Base-by-base conservation (phyloP, 2,329 filamentous ascomycete genomes). In the Rachicladosporium sp. region DNA sequence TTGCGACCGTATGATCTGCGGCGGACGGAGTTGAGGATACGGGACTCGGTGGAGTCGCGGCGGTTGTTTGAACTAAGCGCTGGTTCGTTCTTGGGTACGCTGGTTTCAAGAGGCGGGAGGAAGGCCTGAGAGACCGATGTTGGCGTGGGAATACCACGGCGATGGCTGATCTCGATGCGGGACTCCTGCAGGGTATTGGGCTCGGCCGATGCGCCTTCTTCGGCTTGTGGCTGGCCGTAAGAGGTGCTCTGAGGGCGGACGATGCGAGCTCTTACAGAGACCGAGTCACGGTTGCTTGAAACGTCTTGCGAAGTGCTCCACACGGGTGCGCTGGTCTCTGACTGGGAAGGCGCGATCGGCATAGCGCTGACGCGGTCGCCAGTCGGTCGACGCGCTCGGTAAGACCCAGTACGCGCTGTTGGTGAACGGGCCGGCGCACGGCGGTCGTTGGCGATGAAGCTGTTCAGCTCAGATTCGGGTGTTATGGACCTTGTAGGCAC, bases 231-330 rank as follows among this genome's bases (percentile, higher is more conserved):
- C 15, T 41, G 32, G 2, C 19, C 39, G 15, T 49, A 77, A 74
- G 50, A 43, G n/a, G 36, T 31, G 6, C 45, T 53, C 8, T 71
- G 66, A 47, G 82, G 81, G 35, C 85, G 77, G 30, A 93, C 67
- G 46, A 93, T 93, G 37, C 80, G 77, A 36, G 88, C 84, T 11
- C 82, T 91, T 9, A 94, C 87, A 35, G 87, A 88, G n/a, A 93
- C 76, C 1, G 85, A 88, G 52, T 88, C 84, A 4, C 79, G 73
- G 43, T 64, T 64, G 34, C 59, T 58, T 6, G 48, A 37, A n/a
- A 50, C 47, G 29, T 58, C 58, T 40, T 57, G 57, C 42, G 63
- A 60, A 12, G 65, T 53, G 34, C 55, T 65, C 53, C 66, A 66
- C 11, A 60, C 54, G 4, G 64, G 55, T 30, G 52, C 45, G 15